Conservation (phyloP, 2,329 filamentous ascomycete genomes). For the Metarhizium guizhouense region DNA sequence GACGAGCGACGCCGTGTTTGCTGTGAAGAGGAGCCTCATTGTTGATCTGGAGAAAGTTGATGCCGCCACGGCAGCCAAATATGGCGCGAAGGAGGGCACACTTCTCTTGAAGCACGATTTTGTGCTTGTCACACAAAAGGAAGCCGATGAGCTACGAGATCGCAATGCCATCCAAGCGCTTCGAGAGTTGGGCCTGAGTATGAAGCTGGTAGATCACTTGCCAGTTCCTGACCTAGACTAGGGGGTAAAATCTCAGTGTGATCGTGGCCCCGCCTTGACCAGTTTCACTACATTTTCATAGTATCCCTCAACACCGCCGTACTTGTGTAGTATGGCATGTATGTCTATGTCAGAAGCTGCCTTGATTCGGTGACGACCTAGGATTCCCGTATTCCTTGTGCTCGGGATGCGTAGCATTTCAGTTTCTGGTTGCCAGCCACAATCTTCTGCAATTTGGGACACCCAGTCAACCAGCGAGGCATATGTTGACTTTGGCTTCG, state of each 20-base stretch:
- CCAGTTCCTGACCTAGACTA: background rate
- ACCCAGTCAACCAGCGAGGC: slow-evolving; percentile 77
- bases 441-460: slow-evolving; percentile 55
- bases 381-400: slow-evolving; percentile 74
- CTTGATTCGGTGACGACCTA: slow-evolving; percentile 41
- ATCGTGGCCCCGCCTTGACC: slow-evolving; percentile 36
- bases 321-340: slow-evolving; percentile 34
- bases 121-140: too few species aligned
- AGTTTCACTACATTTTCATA: slow-evolving; percentile 52
- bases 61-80: background rate
- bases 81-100: background rate
- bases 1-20: too few species aligned
- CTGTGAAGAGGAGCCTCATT: background rate
- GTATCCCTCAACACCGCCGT: slow-evolving; percentile 50
- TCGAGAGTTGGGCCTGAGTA: background rate
- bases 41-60: background rate
- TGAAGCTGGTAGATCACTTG: background rate
- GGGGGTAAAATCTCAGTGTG: slow-evolving; percentile 22
- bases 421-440: slow-evolving; percentile 69
- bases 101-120: too few species aligned
- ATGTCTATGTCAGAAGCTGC: slow-evolving; percentile 21
- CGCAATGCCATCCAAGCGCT: background rate
- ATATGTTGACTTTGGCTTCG: slow-evolving; percentile 60
- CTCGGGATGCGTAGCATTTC: slow-evolving; percentile 88
- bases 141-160: background rate